Percentiles rank a stretch among this genome's conserved stretches.
Conservation (phyloP, 768 basidiomycete species). For the Boletellus emodensis region DNA sequence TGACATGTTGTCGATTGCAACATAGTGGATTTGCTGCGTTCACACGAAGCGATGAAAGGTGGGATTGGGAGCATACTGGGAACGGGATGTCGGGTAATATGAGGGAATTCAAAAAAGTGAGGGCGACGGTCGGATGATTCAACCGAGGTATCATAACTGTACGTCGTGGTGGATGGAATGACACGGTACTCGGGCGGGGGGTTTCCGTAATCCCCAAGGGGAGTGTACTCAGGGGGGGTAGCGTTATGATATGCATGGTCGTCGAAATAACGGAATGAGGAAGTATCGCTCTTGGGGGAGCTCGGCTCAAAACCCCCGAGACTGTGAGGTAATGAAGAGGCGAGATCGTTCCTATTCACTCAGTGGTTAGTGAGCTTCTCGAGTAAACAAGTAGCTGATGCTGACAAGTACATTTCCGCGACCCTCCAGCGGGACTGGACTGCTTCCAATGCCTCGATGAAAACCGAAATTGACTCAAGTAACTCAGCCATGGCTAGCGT, state of each 20-base stretch:
- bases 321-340: conserved; percentile 26
- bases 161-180: conserved; percentile 7
- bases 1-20: conserved; percentile 5
- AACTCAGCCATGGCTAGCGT: conserved; percentile 28
- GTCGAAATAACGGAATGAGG: conserved; percentile 7
- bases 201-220: conserved; percentile 12
- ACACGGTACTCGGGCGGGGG: conserved; percentile 13
- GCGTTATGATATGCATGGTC: conserved; percentile 5
- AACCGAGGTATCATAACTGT: conserved; percentile 9
- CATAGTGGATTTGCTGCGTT: conserved; percentile 4
- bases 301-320: conserved; percentile 22
- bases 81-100: conserved; percentile 26
- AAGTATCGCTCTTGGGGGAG: conserved; percentile 8
- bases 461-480: conserved; percentile 27
- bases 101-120: conserved; percentile 27
- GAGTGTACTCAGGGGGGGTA: conserved; percentile 14
- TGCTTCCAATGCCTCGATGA: conserved; percentile 26
- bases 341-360: conserved; percentile 23
- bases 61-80: conserved; percentile 19
- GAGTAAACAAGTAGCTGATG: conserved; percentile 5
- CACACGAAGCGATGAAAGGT: neutral
- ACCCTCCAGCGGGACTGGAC: conserved; percentile 30
- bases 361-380: conserved; percentile 33
- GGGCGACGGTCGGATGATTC: conserved; percentile 11
- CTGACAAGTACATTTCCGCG: conserved; percentile 36